A percentile compares a stretch with the other conserved stretches of the same genome.
phyloP scores from a whole-genome alignment of 2,329 filamentous ascomycete species.

The Eurotiales sp. region DNA sequence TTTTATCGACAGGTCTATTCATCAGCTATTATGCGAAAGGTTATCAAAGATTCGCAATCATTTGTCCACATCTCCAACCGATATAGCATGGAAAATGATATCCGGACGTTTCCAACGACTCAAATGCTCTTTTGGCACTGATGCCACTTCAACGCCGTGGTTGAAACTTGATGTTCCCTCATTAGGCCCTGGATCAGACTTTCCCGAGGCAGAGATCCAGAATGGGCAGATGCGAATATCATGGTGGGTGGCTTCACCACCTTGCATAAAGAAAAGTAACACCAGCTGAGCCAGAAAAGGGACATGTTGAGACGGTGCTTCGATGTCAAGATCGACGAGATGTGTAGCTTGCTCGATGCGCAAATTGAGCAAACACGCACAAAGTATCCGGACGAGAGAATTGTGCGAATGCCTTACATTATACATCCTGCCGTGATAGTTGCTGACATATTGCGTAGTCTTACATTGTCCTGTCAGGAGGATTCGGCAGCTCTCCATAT shows the following conservation, averaged over 20 bases:
- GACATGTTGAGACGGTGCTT: conserved; percentile 17
- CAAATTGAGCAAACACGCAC: conserved; percentile 24
- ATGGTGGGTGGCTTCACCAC: conserved; percentile 20
- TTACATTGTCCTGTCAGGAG: conserved; percentile 32
- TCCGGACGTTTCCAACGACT: conserved; percentile 28
- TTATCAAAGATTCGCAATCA: conserved; percentile 21
- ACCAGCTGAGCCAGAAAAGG: neutral
- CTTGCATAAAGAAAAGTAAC: neutral
- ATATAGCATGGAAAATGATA: conserved; percentile 29
- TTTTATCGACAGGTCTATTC: conserved; percentile 30
- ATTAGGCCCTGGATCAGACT: conserved; percentile 17
- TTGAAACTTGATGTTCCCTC: conserved; percentile 28
- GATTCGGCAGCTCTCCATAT: conserved; percentile 32
- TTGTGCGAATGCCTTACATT: conserved; percentile 20
- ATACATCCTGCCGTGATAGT: neutral
- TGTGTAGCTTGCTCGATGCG: conserved; percentile 27
- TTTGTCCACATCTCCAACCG: conserved; percentile 17
- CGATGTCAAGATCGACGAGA: conserved; percentile 23
- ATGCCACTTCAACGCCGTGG: conserved; percentile 21
- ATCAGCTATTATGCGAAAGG: conserved; percentile 22
- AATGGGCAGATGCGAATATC: conserved; percentile 29
- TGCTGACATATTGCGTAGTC: conserved; percentile 14
- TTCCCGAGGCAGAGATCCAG: conserved; percentile 25
- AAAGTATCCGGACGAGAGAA: conserved; percentile 23
- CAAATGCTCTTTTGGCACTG: conserved; percentile 32